phyloP scores from a whole-genome alignment of 202 grass and related monocot genomes.

The Hordeum pubiflorum region DNA sequence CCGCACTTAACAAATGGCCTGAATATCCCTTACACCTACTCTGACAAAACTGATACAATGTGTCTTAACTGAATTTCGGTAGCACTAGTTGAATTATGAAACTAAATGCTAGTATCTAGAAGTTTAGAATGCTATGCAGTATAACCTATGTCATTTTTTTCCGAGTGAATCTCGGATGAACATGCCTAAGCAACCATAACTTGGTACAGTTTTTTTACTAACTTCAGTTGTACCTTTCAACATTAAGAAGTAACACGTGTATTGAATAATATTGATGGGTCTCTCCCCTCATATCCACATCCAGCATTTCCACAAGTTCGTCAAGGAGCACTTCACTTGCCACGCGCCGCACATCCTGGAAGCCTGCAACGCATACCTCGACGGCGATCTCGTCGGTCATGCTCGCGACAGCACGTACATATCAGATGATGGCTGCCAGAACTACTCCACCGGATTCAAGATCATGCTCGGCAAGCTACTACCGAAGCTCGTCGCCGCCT shows the following conservation, averaged over 20 bases:
- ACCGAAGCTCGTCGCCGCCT: too few relatives aligned
- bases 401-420: slow-evolving; percentile 13
- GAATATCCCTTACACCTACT: background rate
- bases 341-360: slow-evolving; percentile 37
- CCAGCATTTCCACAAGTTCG: slow-evolving; percentile 79
- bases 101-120: too few relatives aligned
- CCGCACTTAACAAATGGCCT: background rate
- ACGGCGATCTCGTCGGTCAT: too few relatives aligned
- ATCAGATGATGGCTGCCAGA: too few relatives aligned
- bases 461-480: too few relatives aligned
- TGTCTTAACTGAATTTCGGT: background rate
- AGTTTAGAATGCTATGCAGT: background rate
- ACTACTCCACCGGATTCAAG: too few relatives aligned
- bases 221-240: background rate
- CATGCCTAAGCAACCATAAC: background rate
- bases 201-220: background rate
- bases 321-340: slow-evolving; percentile 68
- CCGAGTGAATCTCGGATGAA: background rate
- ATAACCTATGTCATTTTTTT: background rate
- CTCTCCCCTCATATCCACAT: slow-evolving; percentile 13
- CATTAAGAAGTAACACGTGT: background rate
- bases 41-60: background rate
- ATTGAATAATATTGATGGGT: slow-evolving; percentile 15
- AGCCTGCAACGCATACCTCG: slow-evolving; percentile 67
- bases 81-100: background rate